These are phyloP conservation scores for Geopyxis carbonaria DNA, from an alignment of 495 filamentous ascomycete species.

Conservation along the genomic window DNA sequence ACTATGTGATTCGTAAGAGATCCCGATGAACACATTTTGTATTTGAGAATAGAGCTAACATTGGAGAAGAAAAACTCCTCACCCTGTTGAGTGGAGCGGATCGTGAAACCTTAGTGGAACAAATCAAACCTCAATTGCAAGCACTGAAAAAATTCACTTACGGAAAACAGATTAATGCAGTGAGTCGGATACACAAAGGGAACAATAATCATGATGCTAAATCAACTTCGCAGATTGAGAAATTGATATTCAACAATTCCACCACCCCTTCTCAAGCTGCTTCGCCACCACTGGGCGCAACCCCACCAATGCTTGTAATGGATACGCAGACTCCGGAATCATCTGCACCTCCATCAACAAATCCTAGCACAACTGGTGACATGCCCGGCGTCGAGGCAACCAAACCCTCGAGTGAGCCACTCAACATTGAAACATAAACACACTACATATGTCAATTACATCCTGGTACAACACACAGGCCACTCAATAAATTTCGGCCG, in stretches of 20 bases:
- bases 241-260: conserved; percentile 24
- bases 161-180: conserved; percentile 54
- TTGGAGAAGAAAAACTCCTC: conserved; percentile 55
- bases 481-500: no score
- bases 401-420: no score
- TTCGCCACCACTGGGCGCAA: conserved; percentile 27
- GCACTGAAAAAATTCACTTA: conserved; percentile 55
- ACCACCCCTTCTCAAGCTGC: conserved; percentile 24
- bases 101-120: conserved; percentile 46
- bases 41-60: conserved; percentile 25
- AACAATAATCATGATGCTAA: not conserved
- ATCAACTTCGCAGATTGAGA: conserved; percentile 23
- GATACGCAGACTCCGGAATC: conserved; percentile 34
- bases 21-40: not conserved
- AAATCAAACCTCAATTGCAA: conserved; percentile 56
- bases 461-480: no score
- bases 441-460: no score
- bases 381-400: conserved; percentile 17
- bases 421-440: no score
- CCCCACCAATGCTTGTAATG: conserved; percentile 31
- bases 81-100: conserved; percentile 49
- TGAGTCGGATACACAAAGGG: not conserved
- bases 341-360: conserved; percentile 31
- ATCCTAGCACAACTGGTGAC: conserved; percentile 29
- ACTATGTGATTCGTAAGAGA: conserved; percentile 89